These are phyloP conservation scores for Haemoproteus tartakovskyi DNA, from an alignment of 169 alveolate genomes.

Conservation along the genomic window DNA sequence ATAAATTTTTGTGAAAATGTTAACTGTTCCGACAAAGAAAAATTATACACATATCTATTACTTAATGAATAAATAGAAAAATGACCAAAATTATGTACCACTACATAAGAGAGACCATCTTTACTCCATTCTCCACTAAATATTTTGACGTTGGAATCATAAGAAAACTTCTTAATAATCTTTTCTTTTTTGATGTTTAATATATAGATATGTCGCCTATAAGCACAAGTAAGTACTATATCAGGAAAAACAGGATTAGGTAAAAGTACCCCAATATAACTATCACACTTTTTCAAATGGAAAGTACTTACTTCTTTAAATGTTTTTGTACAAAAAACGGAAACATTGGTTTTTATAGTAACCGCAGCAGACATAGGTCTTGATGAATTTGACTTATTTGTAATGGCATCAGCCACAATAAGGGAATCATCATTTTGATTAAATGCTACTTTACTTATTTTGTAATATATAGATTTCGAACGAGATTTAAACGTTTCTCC, in stretches of 20 bases:
- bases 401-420: constrained; percentile 63
- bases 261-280: constrained; percentile 46
- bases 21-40: constrained; percentile 40
- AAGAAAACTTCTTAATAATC: constrained; percentile 52
- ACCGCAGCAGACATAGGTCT: constrained; percentile 37
- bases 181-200: constrained; percentile 35
- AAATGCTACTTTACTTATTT: constrained; percentile 41
- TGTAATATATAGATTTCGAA: constrained; percentile 42
- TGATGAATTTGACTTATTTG: constrained; percentile 48
- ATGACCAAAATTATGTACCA: constrained; percentile 57
- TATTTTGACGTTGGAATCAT: constrained; percentile 58
- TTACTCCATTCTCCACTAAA: constrained; percentile 40
- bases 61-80: constrained; percentile 51
- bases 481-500: neutral
- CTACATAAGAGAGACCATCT: constrained; percentile 29
- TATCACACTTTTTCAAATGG: constrained; percentile 52
- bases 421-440: constrained; percentile 32
- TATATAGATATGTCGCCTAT: constrained; percentile 43
- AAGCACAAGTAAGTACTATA: constrained; percentile 23
- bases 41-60: constrained; percentile 15
- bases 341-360: constrained; percentile 51
- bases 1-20: constrained; percentile 12
- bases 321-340: constrained; percentile 14
- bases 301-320: constrained; percentile 46
- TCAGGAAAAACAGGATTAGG: constrained; percentile 52